Percentiles rank a stretch among this genome's conserved stretches.
These are phyloP conservation scores for Fusarium xyrophilum DNA, from an alignment of 2,329 filamentous ascomycete species.

Conservation along the genomic window DNA sequence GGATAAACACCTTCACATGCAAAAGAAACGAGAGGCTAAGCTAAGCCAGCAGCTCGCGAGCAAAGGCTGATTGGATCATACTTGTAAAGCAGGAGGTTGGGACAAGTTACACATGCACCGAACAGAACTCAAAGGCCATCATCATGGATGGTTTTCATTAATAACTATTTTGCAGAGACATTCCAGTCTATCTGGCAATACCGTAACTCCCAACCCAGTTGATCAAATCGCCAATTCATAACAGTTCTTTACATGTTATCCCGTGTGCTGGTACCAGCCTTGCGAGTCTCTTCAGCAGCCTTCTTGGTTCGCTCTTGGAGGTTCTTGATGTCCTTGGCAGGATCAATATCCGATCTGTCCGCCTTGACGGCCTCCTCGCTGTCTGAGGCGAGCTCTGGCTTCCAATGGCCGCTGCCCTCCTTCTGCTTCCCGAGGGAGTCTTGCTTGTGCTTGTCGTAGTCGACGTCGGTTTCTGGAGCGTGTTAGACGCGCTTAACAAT, in stretches of 20 bases:
- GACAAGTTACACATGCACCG: background rate
- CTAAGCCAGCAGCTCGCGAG: background rate
- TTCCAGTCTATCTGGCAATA: conserved; percentile 10
- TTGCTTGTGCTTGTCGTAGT: conserved; percentile 65
- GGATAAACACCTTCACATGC: background rate
- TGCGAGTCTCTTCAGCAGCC: conserved; percentile 54
- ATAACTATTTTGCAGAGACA: conserved; percentile 14
- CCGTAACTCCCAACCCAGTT: conserved; percentile 14
- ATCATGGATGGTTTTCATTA: conserved; percentile 15
- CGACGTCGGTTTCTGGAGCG: conserved; percentile 45
- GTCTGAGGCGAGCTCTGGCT: conserved; percentile 76
- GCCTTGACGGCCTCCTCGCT: conserved; percentile 80
- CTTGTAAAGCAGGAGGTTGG: too few relatives aligned
- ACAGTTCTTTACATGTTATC: conserved; percentile 50
- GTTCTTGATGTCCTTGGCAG: conserved; percentile 51
- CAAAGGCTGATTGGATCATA: background rate
- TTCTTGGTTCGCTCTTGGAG: conserved; percentile 67
- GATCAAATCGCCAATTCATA: conserved; percentile 1
- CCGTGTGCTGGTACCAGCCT: conserved; percentile 57
- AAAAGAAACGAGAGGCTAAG: background rate
- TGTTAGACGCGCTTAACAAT: conserved; percentile 9
- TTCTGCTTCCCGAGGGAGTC: conserved; percentile 71
- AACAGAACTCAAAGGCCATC: background rate
- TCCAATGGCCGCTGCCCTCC: conserved; percentile 75
- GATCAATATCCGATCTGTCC: conserved; percentile 55